Percentiles rank a stretch among this genome's conserved stretches.
Conservation (phyloP, 495 filamentous ascomycete species). For the Penicillium manginii region DNA sequence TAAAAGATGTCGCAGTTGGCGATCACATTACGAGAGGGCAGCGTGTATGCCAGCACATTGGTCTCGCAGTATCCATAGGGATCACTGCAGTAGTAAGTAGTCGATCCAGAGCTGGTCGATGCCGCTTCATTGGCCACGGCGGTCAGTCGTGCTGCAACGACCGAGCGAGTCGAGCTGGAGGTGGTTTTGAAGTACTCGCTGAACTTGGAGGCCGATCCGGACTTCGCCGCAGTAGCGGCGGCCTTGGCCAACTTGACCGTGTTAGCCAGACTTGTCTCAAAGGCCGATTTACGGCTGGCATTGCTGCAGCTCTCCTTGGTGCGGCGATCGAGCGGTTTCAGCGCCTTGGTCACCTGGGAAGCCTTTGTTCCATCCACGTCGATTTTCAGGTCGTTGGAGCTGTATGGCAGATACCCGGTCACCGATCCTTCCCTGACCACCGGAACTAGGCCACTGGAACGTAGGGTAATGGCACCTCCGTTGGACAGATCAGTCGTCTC, state of each 20-base stretch:
- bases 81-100: conserved; percentile 58
- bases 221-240: conserved; percentile 56
- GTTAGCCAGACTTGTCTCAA: conserved; percentile 52
- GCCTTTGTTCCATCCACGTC: conserved; percentile 55
- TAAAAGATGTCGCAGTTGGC: conserved; percentile 63
- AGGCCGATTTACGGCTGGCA: conserved; percentile 40
- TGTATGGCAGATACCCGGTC: conserved; percentile 27
- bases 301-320: conserved; percentile 55
- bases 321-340: conserved; percentile 51
- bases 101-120: conserved; percentile 43
- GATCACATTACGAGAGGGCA: conserved; percentile 54
- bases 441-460: conserved; percentile 55
- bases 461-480: conserved; percentile 52
- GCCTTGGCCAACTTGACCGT: conserved; percentile 53
- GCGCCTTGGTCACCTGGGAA: conserved; percentile 47
- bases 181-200: conserved; percentile 66
- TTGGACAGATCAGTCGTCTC: conserved; percentile 56
- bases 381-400: conserved; percentile 31
- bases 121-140: conserved; percentile 56
- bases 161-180: conserved; percentile 40
- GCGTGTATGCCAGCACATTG: conserved; percentile 61
- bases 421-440: conserved; percentile 39
- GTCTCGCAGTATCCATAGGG: conserved; percentile 49
- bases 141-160: conserved; percentile 55
- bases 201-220: conserved; percentile 55